Percentiles rank a stretch among this genome's conserved stretches.
phyloP scores from a whole-genome alignment of 2,329 filamentous ascomycete species.

The Penicillium psychrosexuale region DNA sequence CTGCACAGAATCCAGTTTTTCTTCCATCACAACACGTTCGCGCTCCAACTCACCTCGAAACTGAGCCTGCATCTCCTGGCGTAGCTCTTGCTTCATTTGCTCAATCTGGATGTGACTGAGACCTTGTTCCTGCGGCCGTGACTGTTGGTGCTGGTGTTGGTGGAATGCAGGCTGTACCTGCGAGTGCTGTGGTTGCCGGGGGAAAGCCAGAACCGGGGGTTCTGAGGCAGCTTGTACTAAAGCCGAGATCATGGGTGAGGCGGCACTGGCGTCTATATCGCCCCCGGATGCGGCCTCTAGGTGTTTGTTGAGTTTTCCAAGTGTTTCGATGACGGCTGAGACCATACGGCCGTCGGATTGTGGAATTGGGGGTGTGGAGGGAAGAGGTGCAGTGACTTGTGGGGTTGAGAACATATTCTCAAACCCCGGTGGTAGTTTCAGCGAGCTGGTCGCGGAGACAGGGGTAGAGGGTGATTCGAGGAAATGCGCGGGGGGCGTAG shows the following conservation, averaged over 20 bases:
- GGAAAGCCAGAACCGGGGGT: background rate
- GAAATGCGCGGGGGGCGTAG: background rate
- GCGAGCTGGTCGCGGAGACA: conserved; percentile 1
- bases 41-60: conserved; percentile 34
- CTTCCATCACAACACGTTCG: conserved; percentile 32
- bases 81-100: conserved; percentile 33
- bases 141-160: background rate
- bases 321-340: conserved; percentile 35
- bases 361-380: conserved; percentile 9
- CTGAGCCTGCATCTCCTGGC: conserved; percentile 33
- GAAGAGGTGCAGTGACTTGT: conserved; percentile 1
- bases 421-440: conserved; percentile 37
- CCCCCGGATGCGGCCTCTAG: conserved; percentile 27
- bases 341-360: conserved; percentile 28
- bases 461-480: conserved; percentile 9
- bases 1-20: conserved; percentile 39
- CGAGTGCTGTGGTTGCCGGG: background rate
- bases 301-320: conserved; percentile 39
- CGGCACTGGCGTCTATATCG: conserved; percentile 1
- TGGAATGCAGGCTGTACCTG: background rate
- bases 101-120: conserved; percentile 14
- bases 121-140: background rate
- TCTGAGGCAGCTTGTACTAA: conserved; percentile 19
- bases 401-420: conserved; percentile 39
- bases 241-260: conserved; percentile 26